These are phyloP conservation scores for Talaromyces sp. DNA, from an alignment of 2,329 filamentous ascomycete genomes.

Conservation along the genomic window DNA sequence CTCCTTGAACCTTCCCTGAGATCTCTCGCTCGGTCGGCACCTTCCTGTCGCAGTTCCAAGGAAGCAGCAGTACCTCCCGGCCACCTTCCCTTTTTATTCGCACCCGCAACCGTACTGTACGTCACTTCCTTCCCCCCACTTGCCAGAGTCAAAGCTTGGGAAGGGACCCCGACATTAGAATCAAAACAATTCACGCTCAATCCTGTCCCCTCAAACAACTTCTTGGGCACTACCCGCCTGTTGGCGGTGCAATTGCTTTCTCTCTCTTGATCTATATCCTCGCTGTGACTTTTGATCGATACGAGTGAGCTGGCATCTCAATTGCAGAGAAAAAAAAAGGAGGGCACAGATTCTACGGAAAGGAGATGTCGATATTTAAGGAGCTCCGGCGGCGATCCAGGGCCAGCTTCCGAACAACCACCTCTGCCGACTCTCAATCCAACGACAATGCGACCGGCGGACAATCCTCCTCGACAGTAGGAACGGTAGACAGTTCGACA, in stretches of 20 bases:
- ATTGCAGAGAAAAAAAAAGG: neutral
- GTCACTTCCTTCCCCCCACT: slow-evolving; percentile 3
- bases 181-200: neutral
- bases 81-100: neutral
- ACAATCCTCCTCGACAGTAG: slow-evolving; percentile 58
- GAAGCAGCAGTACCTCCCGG: neutral
- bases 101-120: slow-evolving; percentile 10
- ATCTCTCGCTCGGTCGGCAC: neutral
- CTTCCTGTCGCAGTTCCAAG: neutral
- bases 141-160: neutral
- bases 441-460: slow-evolving; percentile 59
- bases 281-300: neutral
- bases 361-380: slow-evolving; percentile 60
- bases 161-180: neutral
- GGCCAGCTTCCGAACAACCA: slow-evolving; percentile 64
- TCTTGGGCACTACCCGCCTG: neutral
- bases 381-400: slow-evolving; percentile 71
- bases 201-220: neutral
- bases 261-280: neutral
- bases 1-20: neutral
- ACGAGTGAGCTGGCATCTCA: neutral
- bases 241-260: neutral
- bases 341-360: neutral
- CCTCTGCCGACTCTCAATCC: slow-evolving; percentile 39
- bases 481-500: slow-evolving; percentile 49